Percentiles rank a stretch among this genome's conserved stretches.
Evolutionary conservation across 2,329 filamentous ascomycete genomes (phyloP).

Genomic region (Clarireedia homoeocarpa): DNA sequence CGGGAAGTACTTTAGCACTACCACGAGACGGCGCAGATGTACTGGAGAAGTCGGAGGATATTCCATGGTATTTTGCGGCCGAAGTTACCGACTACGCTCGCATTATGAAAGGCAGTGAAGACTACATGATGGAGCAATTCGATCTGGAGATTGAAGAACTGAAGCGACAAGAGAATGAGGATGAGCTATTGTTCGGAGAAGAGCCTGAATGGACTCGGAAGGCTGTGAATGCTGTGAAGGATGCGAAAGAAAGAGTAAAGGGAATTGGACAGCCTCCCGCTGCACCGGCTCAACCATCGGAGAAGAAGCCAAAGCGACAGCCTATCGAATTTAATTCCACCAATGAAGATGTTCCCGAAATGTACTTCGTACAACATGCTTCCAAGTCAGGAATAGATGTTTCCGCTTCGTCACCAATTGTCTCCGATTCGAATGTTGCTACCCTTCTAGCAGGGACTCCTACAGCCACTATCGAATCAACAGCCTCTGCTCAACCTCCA

Average conservation of each 20-base stretch:
- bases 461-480: background rate
- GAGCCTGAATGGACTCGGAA: constrained; percentile 89
- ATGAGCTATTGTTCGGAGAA: constrained; percentile 85
- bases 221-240: constrained; percentile 65
- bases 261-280: constrained; percentile 59
- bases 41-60: constrained; percentile 60
- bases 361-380: constrained; percentile 43
- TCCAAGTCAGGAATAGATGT: constrained; percentile 36
- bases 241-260: constrained; percentile 67
- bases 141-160: constrained; percentile 72
- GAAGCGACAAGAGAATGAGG: constrained; percentile 70
- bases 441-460: background rate
- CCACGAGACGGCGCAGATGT: constrained; percentile 71
- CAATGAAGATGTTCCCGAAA: constrained; percentile 39
- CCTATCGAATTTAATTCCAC: constrained; percentile 41
- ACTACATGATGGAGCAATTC: constrained; percentile 79
- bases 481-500: background rate
- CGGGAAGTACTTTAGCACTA: constrained; percentile 77
- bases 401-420: constrained; percentile 11
- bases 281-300: constrained; percentile 40
- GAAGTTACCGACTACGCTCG: constrained; percentile 92
- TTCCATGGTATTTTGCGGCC: constrained; percentile 92
- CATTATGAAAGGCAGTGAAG: constrained; percentile 87
- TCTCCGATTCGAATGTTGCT: background rate
- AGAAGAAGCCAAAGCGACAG: constrained; percentile 39